Conservation (phyloP, 495 filamentous ascomycete genomes). For the Talaromyces trachyspermus region DNA sequence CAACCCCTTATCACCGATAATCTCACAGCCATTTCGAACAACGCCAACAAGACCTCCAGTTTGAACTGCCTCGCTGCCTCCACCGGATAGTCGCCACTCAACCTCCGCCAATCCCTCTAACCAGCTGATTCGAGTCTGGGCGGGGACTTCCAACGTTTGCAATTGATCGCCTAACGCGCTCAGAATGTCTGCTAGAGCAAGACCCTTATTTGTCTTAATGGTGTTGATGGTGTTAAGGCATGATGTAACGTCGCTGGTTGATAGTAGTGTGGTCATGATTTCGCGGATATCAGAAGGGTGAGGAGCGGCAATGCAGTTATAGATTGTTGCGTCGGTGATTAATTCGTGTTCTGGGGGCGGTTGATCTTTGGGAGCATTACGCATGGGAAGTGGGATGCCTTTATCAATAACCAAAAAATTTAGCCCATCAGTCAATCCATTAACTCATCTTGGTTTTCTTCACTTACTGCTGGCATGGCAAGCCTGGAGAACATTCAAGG, state of each 20-base stretch:
- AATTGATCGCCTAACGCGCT: constrained; percentile 78
- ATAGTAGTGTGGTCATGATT: constrained; percentile 76
- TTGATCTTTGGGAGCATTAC: constrained; percentile 51
- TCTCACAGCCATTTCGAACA: constrained; percentile 76
- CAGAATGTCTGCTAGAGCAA: constrained; percentile 90
- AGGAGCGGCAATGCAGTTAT: constrained; percentile 94
- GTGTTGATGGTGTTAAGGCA: constrained; percentile 81
- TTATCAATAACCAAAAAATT: constrained; percentile 7
- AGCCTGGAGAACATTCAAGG: constrained; percentile 91
- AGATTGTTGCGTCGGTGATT: constrained; percentile 88
- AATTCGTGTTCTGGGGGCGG: constrained; percentile 53
- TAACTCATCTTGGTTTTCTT: constrained; percentile 16
- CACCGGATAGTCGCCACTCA: constrained; percentile 83
- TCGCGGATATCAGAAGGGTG: constrained; percentile 81
- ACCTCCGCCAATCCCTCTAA: constrained; percentile 86
- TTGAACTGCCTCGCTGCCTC: constrained; percentile 83
- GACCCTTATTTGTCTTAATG: constrained; percentile 76
- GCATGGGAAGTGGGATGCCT: constrained; percentile 65
- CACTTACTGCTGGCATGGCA: constrained; percentile 81
- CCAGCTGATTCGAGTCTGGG: constrained; percentile 84
- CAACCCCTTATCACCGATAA: constrained; percentile 42
- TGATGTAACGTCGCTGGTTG: constrained; percentile 74
- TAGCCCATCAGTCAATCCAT: background rate
- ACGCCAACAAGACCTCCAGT: constrained; percentile 89
- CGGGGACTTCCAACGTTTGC: constrained; percentile 72